Conservation (phyloP, 73 alveolate genomes). For the Loxodes magnus region DNA sequence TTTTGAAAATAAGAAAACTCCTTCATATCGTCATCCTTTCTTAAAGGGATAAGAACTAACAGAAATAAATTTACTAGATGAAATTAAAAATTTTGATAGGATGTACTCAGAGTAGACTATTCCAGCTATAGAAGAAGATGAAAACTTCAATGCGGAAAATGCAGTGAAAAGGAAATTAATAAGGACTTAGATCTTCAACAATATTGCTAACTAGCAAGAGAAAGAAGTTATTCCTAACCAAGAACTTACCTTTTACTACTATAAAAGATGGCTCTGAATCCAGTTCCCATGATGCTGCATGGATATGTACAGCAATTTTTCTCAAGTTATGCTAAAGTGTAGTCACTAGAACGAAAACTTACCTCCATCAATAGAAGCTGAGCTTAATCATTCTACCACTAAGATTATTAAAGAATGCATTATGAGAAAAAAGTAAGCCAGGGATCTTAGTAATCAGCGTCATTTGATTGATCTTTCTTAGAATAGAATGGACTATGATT, state of each 20-base stretch:
- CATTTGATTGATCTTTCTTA: too few relatives aligned
- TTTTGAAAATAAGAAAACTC: conserved; percentile 20
- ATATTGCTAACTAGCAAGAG: conserved; percentile 8
- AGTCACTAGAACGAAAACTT: too few relatives aligned
- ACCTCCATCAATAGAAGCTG: too few relatives aligned
- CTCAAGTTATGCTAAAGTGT: conserved; percentile 36
- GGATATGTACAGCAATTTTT: conserved; percentile 33
- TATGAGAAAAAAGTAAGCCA: too few relatives aligned
- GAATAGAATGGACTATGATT: too few relatives aligned
- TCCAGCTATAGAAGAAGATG: conserved; percentile 19
- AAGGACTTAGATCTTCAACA: conserved; percentile 12
- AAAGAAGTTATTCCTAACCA: conserved; percentile 1
- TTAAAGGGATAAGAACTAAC: conserved; percentile 25
- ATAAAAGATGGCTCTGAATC: conserved; percentile 50
- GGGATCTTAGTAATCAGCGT: too few relatives aligned
- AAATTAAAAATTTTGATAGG: conserved; percentile 17
- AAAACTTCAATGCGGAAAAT: conserved; percentile 27
- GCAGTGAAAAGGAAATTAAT: conserved; percentile 16
- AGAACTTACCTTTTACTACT: conserved; percentile 21
- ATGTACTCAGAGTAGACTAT: background rate
- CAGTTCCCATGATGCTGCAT: conserved; percentile 43
- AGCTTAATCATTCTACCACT: too few relatives aligned
- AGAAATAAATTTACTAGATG: conserved; percentile 27
- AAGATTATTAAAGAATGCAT: too few relatives aligned
- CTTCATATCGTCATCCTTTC: conserved; percentile 40